These are phyloP conservation scores for Phylloporus arenicola DNA, from an alignment of 768 basidiomycete genomes.

Conservation along the genomic window DNA sequence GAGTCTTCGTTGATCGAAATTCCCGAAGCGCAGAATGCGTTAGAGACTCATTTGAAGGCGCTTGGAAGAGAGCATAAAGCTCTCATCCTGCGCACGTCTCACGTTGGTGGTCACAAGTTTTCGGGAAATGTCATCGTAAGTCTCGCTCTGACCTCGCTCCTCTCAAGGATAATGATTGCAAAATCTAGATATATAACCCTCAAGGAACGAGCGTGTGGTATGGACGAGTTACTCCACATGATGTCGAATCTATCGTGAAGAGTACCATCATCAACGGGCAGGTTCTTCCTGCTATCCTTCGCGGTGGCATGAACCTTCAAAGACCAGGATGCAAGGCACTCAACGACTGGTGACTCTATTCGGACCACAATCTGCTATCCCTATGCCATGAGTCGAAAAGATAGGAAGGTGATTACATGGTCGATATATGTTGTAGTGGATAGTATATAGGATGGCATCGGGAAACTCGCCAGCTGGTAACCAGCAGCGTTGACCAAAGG, in stretches of 20 bases:
- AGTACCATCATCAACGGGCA: conserved; percentile 84
- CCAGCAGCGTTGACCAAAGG: conserved; percentile 8
- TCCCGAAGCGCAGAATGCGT: conserved; percentile 47
- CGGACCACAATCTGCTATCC: not conserved
- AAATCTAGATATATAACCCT: conserved; percentile 73
- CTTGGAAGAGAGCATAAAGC: conserved; percentile 58
- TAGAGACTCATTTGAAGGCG: conserved; percentile 41
- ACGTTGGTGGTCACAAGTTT: conserved; percentile 91
- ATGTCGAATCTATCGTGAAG: conserved; percentile 78
- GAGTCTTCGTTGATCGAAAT: conserved; percentile 16
- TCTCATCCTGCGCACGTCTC: conserved; percentile 81
- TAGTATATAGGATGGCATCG: conserved; percentile 16
- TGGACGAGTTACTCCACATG: conserved; percentile 86
- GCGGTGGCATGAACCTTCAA: conserved; percentile 79
- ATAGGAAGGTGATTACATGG: conserved; percentile 18
- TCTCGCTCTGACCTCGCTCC: conserved; percentile 14
- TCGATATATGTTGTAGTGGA: conserved; percentile 24
- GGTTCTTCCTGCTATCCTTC: conserved; percentile 77
- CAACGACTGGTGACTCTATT: conserved; percentile 57
- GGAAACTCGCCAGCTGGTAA: conserved; percentile 1
- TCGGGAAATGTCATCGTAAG: conserved; percentile 87
- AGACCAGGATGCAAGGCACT: conserved; percentile 62
- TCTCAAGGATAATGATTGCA: not conserved
- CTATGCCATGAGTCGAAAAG: not conserved
- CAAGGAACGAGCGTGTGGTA: conserved; percentile 88